Evolutionary conservation across 805 yeast species (phyloP), one percentile per base, ranked within the genome.

Genomic region (Wickerhamomyces sydowiorum): DNA sequence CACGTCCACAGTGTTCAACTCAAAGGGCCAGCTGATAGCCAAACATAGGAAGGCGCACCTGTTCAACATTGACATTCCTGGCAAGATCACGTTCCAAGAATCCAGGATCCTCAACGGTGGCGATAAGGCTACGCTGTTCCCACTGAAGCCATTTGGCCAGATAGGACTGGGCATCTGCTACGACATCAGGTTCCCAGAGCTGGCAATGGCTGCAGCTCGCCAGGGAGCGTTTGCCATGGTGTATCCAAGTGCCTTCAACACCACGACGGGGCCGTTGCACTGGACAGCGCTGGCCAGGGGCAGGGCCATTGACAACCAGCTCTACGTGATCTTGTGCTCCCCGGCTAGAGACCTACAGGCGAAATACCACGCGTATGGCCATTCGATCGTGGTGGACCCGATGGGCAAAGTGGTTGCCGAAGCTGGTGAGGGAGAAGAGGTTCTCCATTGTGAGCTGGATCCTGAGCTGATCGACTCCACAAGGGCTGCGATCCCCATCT

Each of bases 11-110:
- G 72, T 95, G 3, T 91, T 87, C 59, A 63, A 78, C 46, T 82
- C 82, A 2, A 37, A 60, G 3, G 99, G 99, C 3, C 72, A 79
- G 30, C 69, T 90, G 42, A 76, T 91, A 39, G 95, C 86, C 37
- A 84, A 80, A 53, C 97, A 86, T 61, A 73, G 96, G 46, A 89
- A 89, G 56, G 86, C 78, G 3, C 97, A 89, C 59, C 62, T 89
- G 46, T 89, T 89, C 55, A 96, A 89, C 56, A 84, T 89, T 43
- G 93, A 88, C 50, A 88, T 91, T 41, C 96, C 97, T 1, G 82
- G 83, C 37, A 90, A 91, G 39, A 89, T 93, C 59, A 77, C 89
- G 12, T 91, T 91, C 69, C 79, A 83, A 59, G 99, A 91, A 60
- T 80, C 87, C 36, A 71, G 70, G 22, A 76, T 86, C 3, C 69